Conservation (phyloP, 2,329 filamentous ascomycete genomes). For the Tolypocladium guangdongense region DNA sequence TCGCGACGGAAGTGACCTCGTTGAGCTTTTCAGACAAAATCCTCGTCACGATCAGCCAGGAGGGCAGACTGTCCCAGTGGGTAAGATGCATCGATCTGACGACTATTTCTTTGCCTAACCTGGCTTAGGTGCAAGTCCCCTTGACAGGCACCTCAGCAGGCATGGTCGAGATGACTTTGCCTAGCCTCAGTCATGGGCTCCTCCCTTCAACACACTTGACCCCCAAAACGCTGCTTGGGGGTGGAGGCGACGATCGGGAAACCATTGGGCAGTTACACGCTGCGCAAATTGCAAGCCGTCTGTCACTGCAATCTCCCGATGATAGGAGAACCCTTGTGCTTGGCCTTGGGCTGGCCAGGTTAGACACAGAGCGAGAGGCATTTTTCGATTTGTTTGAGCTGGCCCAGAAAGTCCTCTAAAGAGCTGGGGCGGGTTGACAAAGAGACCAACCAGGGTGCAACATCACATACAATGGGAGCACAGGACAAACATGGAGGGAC, state of each 20-base stretch:
- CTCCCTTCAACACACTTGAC: slow-evolving; percentile 76
- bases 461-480: not conserved
- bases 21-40: slow-evolving; percentile 83
- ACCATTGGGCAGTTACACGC: slow-evolving; percentile 80
- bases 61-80: slow-evolving; percentile 83
- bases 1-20: slow-evolving; percentile 60
- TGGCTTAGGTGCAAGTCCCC: slow-evolving; percentile 61
- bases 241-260: slow-evolving; percentile 67
- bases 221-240: slow-evolving; percentile 77
- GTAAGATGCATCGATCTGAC: slow-evolving; percentile 33
- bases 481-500: no score
- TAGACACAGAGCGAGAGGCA: slow-evolving; percentile 39
- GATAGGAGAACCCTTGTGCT: slow-evolving; percentile 51
- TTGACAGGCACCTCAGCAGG: slow-evolving; percentile 57
- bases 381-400: slow-evolving; percentile 58
- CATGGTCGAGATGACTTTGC: slow-evolving; percentile 48
- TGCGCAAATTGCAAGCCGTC: slow-evolving; percentile 74
- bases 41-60: slow-evolving; percentile 77
- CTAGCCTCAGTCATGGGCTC: slow-evolving; percentile 31
- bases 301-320: slow-evolving; percentile 59
- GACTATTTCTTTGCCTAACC: not conserved
- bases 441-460: no score
- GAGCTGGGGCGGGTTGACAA: no score
- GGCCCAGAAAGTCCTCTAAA: slow-evolving; percentile 43
- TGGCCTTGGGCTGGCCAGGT: slow-evolving; percentile 45